Base-by-base conservation (phyloP, 164 flowering plant genomes). In the Houttuynia cordata region DNA sequence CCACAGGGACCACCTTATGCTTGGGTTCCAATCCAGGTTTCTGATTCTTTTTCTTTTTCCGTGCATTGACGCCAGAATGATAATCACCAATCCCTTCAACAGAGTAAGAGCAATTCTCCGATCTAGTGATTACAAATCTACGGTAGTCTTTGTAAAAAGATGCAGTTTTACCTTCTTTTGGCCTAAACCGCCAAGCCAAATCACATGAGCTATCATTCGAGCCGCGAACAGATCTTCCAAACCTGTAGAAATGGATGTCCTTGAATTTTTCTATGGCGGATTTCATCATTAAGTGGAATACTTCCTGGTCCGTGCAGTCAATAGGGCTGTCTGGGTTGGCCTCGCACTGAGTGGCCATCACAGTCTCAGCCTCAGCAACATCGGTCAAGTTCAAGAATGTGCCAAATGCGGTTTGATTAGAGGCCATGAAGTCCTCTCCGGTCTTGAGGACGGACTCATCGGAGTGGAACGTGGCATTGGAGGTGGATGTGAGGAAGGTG, bases 111-210 rank as follows among this genome's bases (percentile, higher is more conserved):
- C 98, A 92, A 60, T 80, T 83, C 40, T 62, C 84, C 1, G 80
- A 77, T 74, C 84, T 77, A 7, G 74, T 34, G 49, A 92, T 73
- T 62, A 67, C 79, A 74, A 92, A 92, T 68, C 85, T 79, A 41
- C 96, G 72, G 51, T 92, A 89, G 71, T 92, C 98, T 75, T 87
- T 89, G 62, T 89, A 81, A 71, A 92, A 79, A 0, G 82, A 72
- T 10, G 89, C 96, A 9, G 86, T 62, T 73, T 89, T 87, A 30
- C 96, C 95, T 56, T 92, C 96, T 73, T 85, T 88, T 8, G 98
- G 96, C 73, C 91, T 76, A 69, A 79, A 92, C 61, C 96, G 70
- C 96, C 98, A 92, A 5, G 98, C 96, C 98, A 92, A 85, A 66
- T 91, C 96, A 67, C 98, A 91, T 8, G 81, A 76, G 63, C 58